These are phyloP conservation scores for Sphagnum magellanicum DNA, from an alignment of 228 moss, liverwort and hornwort species.

Conservation along the genomic window DNA sequence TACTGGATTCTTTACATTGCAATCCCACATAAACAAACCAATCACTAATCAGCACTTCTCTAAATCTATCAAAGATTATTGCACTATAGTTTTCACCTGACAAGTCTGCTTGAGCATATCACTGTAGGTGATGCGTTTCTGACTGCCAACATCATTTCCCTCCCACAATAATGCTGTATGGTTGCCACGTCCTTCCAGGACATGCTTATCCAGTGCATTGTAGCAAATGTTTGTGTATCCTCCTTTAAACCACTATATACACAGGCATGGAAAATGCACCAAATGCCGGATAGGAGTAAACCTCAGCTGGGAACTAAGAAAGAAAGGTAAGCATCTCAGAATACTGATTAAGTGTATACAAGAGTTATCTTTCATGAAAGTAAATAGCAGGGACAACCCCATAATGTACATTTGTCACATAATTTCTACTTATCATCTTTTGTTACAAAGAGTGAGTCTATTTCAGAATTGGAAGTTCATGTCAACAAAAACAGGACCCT, in stretches of 20 bases:
- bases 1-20: too few species aligned
- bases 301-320: background rate
- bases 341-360: background rate
- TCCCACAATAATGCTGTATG: slow-evolving; percentile 41
- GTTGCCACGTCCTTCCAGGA: slow-evolving; percentile 29
- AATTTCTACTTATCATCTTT: too few species aligned
- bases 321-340: background rate
- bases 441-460: too few species aligned
- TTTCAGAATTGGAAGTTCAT: too few species aligned
- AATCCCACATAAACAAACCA: too few species aligned
- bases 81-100: slow-evolving; percentile 13
- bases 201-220: slow-evolving; percentile 47
- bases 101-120: slow-evolving; percentile 37
- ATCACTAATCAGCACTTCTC: too few species aligned
- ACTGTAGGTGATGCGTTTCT: slow-evolving; percentile 28
- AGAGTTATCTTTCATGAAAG: too few species aligned
- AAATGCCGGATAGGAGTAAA: background rate
- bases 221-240: slow-evolving; percentile 42
- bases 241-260: slow-evolving; percentile 41
- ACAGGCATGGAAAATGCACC: background rate
- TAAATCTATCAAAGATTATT: too few species aligned
- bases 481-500: too few species aligned
- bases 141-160: slow-evolving; percentile 40
- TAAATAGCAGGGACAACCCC: too few species aligned
- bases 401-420: too few species aligned